phyloP scores from a whole-genome alignment of 768 basidiomycete genomes.

The Lentinula edodes region DNA sequence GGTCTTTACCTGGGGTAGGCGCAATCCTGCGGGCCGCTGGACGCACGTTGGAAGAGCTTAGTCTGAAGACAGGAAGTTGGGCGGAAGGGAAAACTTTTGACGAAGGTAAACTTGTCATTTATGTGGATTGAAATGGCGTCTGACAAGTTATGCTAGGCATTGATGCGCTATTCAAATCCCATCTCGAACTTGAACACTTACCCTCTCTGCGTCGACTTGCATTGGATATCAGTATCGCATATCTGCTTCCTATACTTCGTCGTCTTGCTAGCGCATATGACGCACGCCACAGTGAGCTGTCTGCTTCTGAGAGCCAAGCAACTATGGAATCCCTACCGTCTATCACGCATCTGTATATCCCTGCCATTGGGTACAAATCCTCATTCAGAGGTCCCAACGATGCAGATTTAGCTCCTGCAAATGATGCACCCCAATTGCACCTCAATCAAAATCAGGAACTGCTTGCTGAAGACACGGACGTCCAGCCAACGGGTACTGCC shows the following conservation, averaged over 20 bases:
- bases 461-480: not conserved
- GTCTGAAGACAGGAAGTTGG: slow-evolving; percentile 3
- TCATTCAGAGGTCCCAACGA: not conserved
- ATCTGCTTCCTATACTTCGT: slow-evolving; percentile 1
- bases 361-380: slow-evolving; percentile 1
- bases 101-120: not conserved
- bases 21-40: slow-evolving; percentile 1
- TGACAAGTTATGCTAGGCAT: not conserved
- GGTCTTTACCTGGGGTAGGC: slow-evolving; percentile 3
- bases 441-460: not conserved
- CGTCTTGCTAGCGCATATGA: not conserved
- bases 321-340: not conserved
- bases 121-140: not conserved
- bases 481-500: not conserved
- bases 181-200: not conserved
- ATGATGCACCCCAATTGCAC: not conserved
- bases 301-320: not conserved
- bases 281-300: not conserved
- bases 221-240: not conserved
- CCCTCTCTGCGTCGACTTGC: not conserved
- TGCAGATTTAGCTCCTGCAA: not conserved
- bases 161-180: not conserved
- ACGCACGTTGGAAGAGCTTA: not conserved
- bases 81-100: not conserved
- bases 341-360: slow-evolving; percentile 1